These are phyloP conservation scores for Coprinopsis cinerea DNA, from an alignment of 768 basidiomycete genomes.

Conservation along the genomic window DNA sequence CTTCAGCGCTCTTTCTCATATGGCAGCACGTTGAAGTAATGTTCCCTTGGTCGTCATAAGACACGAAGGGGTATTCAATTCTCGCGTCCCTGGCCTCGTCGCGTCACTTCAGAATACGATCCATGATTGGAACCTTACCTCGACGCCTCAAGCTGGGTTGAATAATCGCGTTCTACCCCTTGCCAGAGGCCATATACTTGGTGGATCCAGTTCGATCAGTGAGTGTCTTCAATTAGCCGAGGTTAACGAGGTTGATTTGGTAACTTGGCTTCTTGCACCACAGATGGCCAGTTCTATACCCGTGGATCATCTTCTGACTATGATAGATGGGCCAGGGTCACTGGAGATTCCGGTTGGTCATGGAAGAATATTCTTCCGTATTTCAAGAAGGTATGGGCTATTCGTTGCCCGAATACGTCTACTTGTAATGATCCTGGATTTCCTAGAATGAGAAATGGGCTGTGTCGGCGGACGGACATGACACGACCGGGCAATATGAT, in stretches of 20 bases:
- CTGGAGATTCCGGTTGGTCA: conserved; percentile 4
- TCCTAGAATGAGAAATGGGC: conserved; percentile 21
- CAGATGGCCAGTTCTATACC: conserved; percentile 13
- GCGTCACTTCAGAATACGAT: conserved; percentile 12
- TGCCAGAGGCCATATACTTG: conserved; percentile 25
- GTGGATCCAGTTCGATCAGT: conserved; percentile 28
- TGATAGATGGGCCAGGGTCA: conserved; percentile 10
- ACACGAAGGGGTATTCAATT: conserved; percentile 15
- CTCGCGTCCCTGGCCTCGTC: conserved; percentile 18
- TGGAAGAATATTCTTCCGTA: conserved; percentile 12
- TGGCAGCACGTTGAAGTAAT: neutral
- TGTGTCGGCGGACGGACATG: conserved; percentile 26
- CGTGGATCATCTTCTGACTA: conserved; percentile 12
- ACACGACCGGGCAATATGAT: conserved; percentile 26
- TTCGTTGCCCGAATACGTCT: neutral
- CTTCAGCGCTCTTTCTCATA: neutral
- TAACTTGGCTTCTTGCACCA: no score
- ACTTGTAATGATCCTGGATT: conserved; percentile 2
- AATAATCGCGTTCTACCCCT: conserved; percentile 20
- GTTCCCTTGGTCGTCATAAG: conserved; percentile 11
- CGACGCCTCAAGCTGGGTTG: conserved; percentile 21
- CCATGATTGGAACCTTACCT: conserved; percentile 31
- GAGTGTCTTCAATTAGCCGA: conserved; percentile 1
- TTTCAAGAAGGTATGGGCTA: conserved; percentile 7
- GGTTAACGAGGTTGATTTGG: neutral